phyloP scores from a whole-genome alignment of 495 filamentous ascomycete species.

The Haplographium delicatum region DNA sequence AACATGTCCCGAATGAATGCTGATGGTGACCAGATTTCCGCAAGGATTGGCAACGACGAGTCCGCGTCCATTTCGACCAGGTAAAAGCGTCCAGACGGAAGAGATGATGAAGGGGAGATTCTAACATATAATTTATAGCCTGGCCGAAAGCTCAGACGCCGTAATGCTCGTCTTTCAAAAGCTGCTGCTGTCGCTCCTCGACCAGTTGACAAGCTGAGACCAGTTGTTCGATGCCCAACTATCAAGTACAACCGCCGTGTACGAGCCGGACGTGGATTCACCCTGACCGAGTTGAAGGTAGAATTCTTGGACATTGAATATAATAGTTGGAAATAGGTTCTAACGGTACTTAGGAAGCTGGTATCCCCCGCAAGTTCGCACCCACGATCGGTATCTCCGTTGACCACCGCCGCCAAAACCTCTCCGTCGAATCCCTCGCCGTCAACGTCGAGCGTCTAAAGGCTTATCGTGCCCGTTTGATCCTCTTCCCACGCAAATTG shows the following conservation, averaged over 20 bases:
- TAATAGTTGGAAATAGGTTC: conserved; percentile 1
- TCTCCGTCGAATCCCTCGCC: conserved; percentile 86
- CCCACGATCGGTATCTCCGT: conserved; percentile 94
- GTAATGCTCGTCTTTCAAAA: conserved; percentile 85
- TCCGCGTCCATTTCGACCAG: conserved; percentile 98
- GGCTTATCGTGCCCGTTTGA: conserved; percentile 89
- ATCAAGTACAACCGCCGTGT: conserved; percentile 99
- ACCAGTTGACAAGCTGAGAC: conserved; percentile 93
- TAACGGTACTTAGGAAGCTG: conserved; percentile 65
- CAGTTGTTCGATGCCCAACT: conserved; percentile 74
- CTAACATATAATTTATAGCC: conserved; percentile 56
- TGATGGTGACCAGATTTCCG: conserved; percentile 73
- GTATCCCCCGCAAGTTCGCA: conserved; percentile 90
- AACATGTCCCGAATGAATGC: conserved; percentile 1
- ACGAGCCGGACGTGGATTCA: conserved; percentile 94
- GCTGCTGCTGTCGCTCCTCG: conserved; percentile 90
- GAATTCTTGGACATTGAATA: conserved; percentile 18
- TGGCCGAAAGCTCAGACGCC: conserved; percentile 86
- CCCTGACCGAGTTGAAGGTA: conserved; percentile 96
- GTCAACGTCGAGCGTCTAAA: conserved; percentile 94
- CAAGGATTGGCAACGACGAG: conserved; percentile 99
- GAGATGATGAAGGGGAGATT: conserved; percentile 9
- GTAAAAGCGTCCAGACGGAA: conserved; percentile 54
- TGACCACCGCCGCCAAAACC: conserved; percentile 93
- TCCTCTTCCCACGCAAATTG: conserved; percentile 94